These are phyloP conservation scores for Terfezia claveryi DNA, from an alignment of 495 filamentous ascomycete species.

Conservation along the genomic window DNA sequence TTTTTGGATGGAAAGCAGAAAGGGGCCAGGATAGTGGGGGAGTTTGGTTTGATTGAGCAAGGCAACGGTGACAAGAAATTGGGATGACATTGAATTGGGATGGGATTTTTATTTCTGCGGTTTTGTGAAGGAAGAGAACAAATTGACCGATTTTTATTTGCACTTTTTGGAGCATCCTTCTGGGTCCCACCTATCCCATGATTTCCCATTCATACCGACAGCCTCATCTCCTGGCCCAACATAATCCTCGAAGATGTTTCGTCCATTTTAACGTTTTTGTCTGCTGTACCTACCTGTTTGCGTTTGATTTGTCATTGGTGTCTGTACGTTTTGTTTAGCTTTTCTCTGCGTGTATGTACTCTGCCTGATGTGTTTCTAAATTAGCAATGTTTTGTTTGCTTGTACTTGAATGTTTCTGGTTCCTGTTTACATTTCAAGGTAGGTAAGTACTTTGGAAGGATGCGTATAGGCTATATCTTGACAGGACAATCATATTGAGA, in stretches of 20 bases:
- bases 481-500: too few species aligned
- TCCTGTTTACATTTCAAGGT: constrained; percentile 16
- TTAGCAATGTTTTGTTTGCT: constrained; percentile 1
- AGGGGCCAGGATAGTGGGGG: too few species aligned
- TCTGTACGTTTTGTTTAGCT: not conserved
- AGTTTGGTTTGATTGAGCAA: too few species aligned
- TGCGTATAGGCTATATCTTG: not conserved
- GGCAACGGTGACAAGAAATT: too few species aligned
- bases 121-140: too few species aligned
- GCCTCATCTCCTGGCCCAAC: not conserved
- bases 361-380: not conserved
- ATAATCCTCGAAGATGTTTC: not conserved
- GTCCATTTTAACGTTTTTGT: not conserved
- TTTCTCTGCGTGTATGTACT: not conserved
- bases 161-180: not conserved
- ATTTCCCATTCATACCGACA: not conserved
- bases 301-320: not conserved
- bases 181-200: not conserved
- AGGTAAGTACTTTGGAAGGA: not conserved
- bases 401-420: constrained; percentile 20
- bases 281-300: not conserved
- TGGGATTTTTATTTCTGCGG: too few species aligned
- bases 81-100: too few species aligned
- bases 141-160: too few species aligned
- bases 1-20: too few species aligned